These are phyloP conservation scores for Croton laevigatus DNA, from an alignment of 441 rosid species.

Conservation along the genomic window DNA sequence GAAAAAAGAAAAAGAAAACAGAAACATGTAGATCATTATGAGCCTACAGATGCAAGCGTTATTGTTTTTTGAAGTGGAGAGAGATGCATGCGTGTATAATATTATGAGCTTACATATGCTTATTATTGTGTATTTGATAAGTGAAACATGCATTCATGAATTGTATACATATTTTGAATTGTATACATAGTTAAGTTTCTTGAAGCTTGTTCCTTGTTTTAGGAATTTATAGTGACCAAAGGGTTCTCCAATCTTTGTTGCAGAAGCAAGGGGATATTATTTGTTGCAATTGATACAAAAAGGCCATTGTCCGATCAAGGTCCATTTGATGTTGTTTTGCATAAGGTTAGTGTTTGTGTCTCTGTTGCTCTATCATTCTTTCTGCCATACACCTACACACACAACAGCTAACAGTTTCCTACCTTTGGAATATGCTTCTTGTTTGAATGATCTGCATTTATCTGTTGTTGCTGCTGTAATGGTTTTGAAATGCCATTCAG, in stretches of 20 bases:
- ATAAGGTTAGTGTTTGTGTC: constrained; percentile 61
- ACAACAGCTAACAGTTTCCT: background rate
- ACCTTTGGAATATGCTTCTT: background rate
- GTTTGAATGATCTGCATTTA: constrained; percentile 1
- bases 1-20: no score
- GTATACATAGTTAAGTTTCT: background rate
- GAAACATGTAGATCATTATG: background rate
- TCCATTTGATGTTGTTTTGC: constrained; percentile 86
- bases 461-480: constrained; percentile 2
- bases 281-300: constrained; percentile 64
- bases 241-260: constrained; percentile 27
- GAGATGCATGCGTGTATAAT: background rate
- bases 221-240: constrained; percentile 7
- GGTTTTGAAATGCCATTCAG: constrained; percentile 14
- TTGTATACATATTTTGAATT: background rate
- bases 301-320: constrained; percentile 84
- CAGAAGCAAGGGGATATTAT: constrained; percentile 77
- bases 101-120: no score
- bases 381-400: no score
- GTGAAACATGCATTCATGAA: no score
- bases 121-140: no score
- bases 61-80: background rate
- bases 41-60: background rate
- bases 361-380: background rate
- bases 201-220: constrained; percentile 11